Percentiles rank a stretch among this genome's conserved stretches.
Conservation (phyloP, 2,329 filamentous ascomycete genomes). For the Talaromyces sp. region DNA sequence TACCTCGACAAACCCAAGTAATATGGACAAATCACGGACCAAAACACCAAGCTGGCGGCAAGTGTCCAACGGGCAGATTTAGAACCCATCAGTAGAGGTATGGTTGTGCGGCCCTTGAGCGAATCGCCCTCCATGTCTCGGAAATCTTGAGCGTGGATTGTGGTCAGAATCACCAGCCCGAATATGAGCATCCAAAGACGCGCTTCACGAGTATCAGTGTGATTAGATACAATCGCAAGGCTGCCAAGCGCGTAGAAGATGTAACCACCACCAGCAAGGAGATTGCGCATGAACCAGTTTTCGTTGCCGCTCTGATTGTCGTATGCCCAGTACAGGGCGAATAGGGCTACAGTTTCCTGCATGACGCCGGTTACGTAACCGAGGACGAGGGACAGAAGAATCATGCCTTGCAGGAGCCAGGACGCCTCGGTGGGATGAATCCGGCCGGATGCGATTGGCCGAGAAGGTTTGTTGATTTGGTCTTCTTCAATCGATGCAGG, state of each 20-base stretch:
- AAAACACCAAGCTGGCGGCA: slow-evolving; percentile 1
- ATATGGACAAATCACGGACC: slow-evolving; percentile 9
- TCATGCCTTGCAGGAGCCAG: slow-evolving; percentile 8
- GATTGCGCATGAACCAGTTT: slow-evolving; percentile 13
- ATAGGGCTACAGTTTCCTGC: slow-evolving; percentile 10
- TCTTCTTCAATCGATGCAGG: slow-evolving; percentile 12
- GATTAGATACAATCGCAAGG: slow-evolving; percentile 5
- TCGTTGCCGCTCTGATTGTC: slow-evolving; percentile 11
- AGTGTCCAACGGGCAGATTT: slow-evolving; percentile 1
- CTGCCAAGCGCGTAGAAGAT: slow-evolving; percentile 11
- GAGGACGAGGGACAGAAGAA: slow-evolving; percentile 5
- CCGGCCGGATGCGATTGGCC: slow-evolving; percentile 8
- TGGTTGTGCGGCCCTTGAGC: slow-evolving; percentile 8
- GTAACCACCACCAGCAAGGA: slow-evolving; percentile 11
- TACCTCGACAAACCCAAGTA: slow-evolving; percentile 4
- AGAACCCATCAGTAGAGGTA: slow-evolving; percentile 10
- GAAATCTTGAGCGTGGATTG: slow-evolving; percentile 13
- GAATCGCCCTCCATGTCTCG: slow-evolving; percentile 12
- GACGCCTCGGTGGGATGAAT: slow-evolving; percentile 7
- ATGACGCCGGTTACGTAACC: slow-evolving; percentile 7
- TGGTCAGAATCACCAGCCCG: slow-evolving; percentile 10
- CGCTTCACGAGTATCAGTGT: slow-evolving; percentile 5
- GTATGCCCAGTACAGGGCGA: slow-evolving; percentile 11
- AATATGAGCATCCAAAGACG: slow-evolving; percentile 10
- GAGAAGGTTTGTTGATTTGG: slow-evolving; percentile 10